Evolutionary conservation across 2,329 filamentous ascomycete genomes (phyloP), one percentile per base, ranked within the genome.

Genomic region (Chrysosporium keratinophilum): DNA sequence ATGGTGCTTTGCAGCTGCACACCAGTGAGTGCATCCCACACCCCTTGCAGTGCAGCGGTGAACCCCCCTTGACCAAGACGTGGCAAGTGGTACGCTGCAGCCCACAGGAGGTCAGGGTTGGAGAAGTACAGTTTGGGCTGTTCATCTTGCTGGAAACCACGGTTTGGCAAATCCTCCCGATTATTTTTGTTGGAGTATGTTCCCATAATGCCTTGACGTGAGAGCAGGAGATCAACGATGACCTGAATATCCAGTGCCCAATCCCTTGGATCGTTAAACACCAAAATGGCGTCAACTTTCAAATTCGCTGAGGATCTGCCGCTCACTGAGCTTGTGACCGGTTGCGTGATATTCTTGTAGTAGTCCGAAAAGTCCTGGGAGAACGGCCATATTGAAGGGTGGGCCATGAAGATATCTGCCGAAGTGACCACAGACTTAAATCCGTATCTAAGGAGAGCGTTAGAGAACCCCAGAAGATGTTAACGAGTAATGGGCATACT

Each of bases 241-340:
- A 97, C 74, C 65, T 95, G 87, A 1, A 82, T 82, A 68, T 97
- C 91, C 9, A 96, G 78, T 0, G 87, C 89, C 93, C 93, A 98
- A 73, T 98, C 93, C 53, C 93, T 81, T 2, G 93, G 90, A 69
- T 97, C 93, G 67, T 95, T 95, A 77, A 91, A 96, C 5, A 96
- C 85, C 63, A 97, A 85, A 28, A 97, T 81, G 28, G 90, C 89
- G 64, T 95, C 88, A 61, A 98, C 85, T 62, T 88, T 89, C 46
- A 91, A 76, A 15, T 74, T 77, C 0, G 69, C 69, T 1, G 69
- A 75, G 56, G 75, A 72, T 14, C 67, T 64, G 1, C 63, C 58
- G 39, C 69, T 64, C 46, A 71, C 61, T 5, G 67, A 69, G 43
- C 67, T 60, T 20, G 68, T 62, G 28, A 71, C 55, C 53, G 67